These are phyloP conservation scores for Myotisia sp. DNA, from an alignment of 2,329 filamentous ascomycete species.

Conservation along the genomic window DNA sequence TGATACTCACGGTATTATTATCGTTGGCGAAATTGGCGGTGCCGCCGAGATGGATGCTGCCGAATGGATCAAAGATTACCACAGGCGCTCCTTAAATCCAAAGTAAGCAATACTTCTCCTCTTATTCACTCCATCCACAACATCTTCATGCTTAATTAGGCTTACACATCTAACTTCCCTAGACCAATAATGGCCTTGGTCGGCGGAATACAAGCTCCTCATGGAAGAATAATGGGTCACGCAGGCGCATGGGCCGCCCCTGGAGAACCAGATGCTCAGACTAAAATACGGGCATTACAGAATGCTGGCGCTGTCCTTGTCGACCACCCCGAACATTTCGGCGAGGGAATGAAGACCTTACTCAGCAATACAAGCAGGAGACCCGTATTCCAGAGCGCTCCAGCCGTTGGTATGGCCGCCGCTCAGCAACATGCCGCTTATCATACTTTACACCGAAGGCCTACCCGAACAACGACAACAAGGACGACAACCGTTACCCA, in stretches of 20 bases:
- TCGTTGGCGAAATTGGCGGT: constrained; percentile 61
- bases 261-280: constrained; percentile 48
- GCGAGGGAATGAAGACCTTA: constrained; percentile 50
- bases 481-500: constrained; percentile 2
- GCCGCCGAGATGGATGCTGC: constrained; percentile 56
- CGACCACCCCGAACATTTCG: constrained; percentile 63
- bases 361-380: constrained; percentile 31
- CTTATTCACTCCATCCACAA: neutral
- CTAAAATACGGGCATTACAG: constrained; percentile 55
- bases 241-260: constrained; percentile 57
- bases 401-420: constrained; percentile 12
- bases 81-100: constrained; percentile 40
- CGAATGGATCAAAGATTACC: constrained; percentile 57
- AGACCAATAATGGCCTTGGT: constrained; percentile 61
- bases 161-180: constrained; percentile 12
- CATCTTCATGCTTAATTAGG: constrained; percentile 3
- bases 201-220: constrained; percentile 49
- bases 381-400: constrained; percentile 7
- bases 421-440: constrained; percentile 39
- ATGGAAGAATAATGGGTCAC: constrained; percentile 61
- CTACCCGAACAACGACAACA: neutral
- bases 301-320: constrained; percentile 55
- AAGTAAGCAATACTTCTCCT: too few relatives aligned
- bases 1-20: constrained; percentile 55
- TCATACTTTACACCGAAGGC: constrained; percentile 31